Base-by-base conservation (phyloP, 257 asterid genomes). In the Scutellaria galericulata region DNA sequence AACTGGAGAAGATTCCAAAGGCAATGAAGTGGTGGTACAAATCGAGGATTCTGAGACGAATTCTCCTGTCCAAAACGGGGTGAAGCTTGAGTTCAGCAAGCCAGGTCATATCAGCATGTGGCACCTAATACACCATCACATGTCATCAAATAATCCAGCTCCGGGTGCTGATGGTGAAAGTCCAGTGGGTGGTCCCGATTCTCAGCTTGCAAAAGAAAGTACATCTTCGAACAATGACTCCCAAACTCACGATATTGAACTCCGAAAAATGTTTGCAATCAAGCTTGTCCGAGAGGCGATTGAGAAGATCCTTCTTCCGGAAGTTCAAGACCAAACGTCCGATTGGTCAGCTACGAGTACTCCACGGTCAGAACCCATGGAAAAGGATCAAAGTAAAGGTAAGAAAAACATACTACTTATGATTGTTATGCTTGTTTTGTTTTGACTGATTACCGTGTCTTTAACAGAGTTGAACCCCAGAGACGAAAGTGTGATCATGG, bases 281-380 rank as follows among this genome's bases (percentile, higher is more conserved):
- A 90, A 90, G 90, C 88, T 95, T 42, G 99, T 95, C 5, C 82
- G 97, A 44, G 96, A 95, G 80, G 98, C 98, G 7, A 86, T 95
- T 24, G 99, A 95, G 87, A 95, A 86, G 86, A 87, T 95, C 82
- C 99, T 95, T 73, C 95, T 95, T 64, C 96, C 99, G 6, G 98
- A 92, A 74, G 87, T 95, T 77, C 97, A 90, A 70, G 98, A 93
- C 64, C 96, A 86, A 51, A 66, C 81, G 39, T 86, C 96, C 31
- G 96, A 95, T 72, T 96, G 82, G 77, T 89, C 97, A 14, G 41
- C 77, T 14, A 61, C 89, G 22, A 82, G 90, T 66, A 55, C 82
- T 63, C 81, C 86, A 53, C 86, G 81, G 47, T 71, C 82, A 35
- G 89, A 85, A 79, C 35, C 71, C 72, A 15, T 66, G 4, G 83